These are phyloP conservation scores for Mucor lusitanicus DNA, from an alignment of 371 early-diverging fungal species.

Conservation along the genomic window DNA sequence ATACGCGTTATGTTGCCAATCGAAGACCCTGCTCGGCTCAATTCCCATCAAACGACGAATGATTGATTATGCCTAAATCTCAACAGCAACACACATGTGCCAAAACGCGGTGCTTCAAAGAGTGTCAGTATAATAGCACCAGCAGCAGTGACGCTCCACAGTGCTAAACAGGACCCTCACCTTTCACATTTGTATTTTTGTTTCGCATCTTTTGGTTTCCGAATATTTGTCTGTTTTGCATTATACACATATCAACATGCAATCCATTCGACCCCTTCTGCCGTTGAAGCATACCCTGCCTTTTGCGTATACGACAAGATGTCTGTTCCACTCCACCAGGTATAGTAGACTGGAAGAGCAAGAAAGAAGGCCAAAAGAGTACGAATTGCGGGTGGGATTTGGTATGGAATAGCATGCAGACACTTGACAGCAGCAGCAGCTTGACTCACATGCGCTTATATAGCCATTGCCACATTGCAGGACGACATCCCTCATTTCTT, in stretches of 20 bases:
- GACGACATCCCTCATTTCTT: constrained; percentile 53
- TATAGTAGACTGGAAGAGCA: neutral
- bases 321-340: constrained; percentile 6
- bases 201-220: neutral
- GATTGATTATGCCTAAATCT: no score
- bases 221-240: constrained; percentile 1
- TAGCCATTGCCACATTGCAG: constrained; percentile 54
- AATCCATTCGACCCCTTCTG: neutral
- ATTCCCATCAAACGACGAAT: no score
- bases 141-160: neutral
- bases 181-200: neutral
- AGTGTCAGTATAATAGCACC: neutral
- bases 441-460: neutral
- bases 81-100: neutral
- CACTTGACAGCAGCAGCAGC: neutral
- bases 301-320: neutral
- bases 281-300: neutral
- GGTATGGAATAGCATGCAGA: constrained; percentile 12
- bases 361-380: constrained; percentile 31
- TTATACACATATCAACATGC: constrained; percentile 2
- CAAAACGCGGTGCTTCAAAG: neutral
- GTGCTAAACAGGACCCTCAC: neutral
- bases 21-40: no score
- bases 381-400: constrained; percentile 42
- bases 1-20: no score